Evolutionary conservation across 345 rosid species (phyloP).

Genomic region (Camelina hispida): DNA sequence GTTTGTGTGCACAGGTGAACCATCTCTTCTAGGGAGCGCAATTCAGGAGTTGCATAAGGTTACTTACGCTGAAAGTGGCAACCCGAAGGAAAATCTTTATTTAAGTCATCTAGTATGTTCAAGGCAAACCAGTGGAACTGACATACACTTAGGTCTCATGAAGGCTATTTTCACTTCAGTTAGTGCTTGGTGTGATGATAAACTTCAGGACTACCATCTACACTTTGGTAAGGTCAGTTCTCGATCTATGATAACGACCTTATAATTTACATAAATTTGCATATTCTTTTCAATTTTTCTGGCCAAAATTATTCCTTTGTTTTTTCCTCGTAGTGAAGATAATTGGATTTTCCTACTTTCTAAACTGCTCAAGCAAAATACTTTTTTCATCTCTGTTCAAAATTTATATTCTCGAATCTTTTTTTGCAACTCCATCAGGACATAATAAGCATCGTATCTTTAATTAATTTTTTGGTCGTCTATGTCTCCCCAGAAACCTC

Average conservation of each 20-base stretch:
- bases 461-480: slow-evolving; percentile 4
- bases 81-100: slow-evolving; percentile 62
- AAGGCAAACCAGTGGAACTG: slow-evolving; percentile 49
- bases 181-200: slow-evolving; percentile 76
- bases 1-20: slow-evolving; percentile 80
- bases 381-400: background rate
- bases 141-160: slow-evolving; percentile 54
- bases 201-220: slow-evolving; percentile 83
- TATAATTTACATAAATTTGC: background rate
- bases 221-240: slow-evolving; percentile 75
- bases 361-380: slow-evolving; percentile 5
- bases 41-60: slow-evolving; percentile 65
- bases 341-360: background rate
- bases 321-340: slow-evolving; percentile 12
- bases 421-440: slow-evolving; percentile 1
- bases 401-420: background rate
- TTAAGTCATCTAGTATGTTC: slow-evolving; percentile 62
- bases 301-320: background rate
- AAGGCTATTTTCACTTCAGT: slow-evolving; percentile 64
- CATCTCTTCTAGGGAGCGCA: slow-evolving; percentile 64
- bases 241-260: slow-evolving; percentile 24
- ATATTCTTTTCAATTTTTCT: background rate
- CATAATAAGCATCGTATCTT: background rate
- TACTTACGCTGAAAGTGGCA: slow-evolving; percentile 51
- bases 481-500: slow-evolving; percentile 60